Evolutionary conservation across 164 flowering plant species (phyloP).

Genomic region (Malania oleifera): DNA sequence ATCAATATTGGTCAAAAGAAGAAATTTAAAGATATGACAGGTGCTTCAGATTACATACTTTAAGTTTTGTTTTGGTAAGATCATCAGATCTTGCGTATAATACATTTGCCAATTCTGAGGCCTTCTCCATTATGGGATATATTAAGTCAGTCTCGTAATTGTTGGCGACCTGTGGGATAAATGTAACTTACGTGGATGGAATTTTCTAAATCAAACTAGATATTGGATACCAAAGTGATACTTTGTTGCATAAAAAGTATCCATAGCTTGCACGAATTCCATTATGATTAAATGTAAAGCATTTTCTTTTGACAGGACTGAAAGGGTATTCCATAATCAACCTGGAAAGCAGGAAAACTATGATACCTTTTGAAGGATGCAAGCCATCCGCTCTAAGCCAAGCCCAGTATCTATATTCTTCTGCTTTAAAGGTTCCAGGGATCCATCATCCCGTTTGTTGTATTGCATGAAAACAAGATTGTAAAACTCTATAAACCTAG

Average conservation of each 20-base stretch:
- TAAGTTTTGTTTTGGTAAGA: constrained; percentile 54
- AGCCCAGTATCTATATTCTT: constrained; percentile 91
- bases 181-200: background rate
- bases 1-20: background rate
- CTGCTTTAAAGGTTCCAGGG: constrained; percentile 82
- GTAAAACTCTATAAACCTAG: constrained; percentile 90
- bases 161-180: constrained; percentile 73
- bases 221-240: too few species aligned
- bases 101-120: constrained; percentile 66
- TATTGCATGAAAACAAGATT: constrained; percentile 95
- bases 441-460: constrained; percentile 82
- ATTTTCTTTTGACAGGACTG: background rate
- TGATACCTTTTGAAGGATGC: constrained; percentile 64
- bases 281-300: background rate
- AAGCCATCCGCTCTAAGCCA: constrained; percentile 92
- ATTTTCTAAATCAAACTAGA: background rate
- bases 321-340: background rate
- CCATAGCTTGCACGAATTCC: background rate
- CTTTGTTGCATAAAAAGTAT: too few species aligned
- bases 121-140: constrained; percentile 87
- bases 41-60: constrained; percentile 38
- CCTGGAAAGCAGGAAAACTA: background rate
- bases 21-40: background rate
- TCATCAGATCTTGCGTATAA: constrained; percentile 63
- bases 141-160: constrained; percentile 94